Evolutionary conservation across 2,329 filamentous ascomycete species (phyloP).

Genomic region (Westerdykella sp.): DNA sequence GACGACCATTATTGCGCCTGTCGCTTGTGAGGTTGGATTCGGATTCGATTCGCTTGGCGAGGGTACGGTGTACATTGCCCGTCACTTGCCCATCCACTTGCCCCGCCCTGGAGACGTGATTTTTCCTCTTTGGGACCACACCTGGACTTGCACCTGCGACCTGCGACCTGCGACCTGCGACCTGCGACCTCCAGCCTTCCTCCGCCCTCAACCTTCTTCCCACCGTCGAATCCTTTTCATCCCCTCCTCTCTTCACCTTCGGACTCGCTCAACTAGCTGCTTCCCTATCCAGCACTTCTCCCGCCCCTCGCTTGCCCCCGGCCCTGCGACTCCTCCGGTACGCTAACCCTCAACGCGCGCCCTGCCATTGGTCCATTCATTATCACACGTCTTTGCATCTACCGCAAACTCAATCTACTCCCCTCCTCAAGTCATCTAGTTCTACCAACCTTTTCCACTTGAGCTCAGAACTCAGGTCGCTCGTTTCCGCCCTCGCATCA

Average conservation of each 20-base stretch:
- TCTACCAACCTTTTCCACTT: too few relatives aligned
- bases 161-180: conserved; percentile 4
- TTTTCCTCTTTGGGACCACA: too few relatives aligned
- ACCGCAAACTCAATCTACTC: too few relatives aligned
- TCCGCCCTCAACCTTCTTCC: conserved; percentile 3
- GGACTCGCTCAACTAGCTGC: neutral
- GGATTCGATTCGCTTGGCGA: conserved; percentile 3
- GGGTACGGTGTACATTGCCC: too few relatives aligned
- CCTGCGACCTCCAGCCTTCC: conserved; percentile 5
- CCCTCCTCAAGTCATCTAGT: too few relatives aligned
- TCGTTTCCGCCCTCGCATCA: conserved; percentile 5
- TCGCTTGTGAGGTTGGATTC: conserved; percentile 12
- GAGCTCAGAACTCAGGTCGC: too few relatives aligned
- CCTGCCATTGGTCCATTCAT: conserved; percentile 5
- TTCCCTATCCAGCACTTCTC: neutral
- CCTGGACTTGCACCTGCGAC: conserved; percentile 4
- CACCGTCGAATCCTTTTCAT: conserved; percentile 1
- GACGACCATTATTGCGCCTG: conserved; percentile 7
- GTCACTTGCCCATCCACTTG: too few relatives aligned
- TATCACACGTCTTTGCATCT: conserved; percentile 12
- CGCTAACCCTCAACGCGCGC: neutral
- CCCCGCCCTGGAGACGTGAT: too few relatives aligned
- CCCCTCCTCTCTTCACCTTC: neutral
- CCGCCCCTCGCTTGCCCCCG: neutral
- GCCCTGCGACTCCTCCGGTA: too few relatives aligned